Evolutionary conservation across 768 basidiomycete genomes (phyloP).

Genomic region (Grammothele lineata): DNA sequence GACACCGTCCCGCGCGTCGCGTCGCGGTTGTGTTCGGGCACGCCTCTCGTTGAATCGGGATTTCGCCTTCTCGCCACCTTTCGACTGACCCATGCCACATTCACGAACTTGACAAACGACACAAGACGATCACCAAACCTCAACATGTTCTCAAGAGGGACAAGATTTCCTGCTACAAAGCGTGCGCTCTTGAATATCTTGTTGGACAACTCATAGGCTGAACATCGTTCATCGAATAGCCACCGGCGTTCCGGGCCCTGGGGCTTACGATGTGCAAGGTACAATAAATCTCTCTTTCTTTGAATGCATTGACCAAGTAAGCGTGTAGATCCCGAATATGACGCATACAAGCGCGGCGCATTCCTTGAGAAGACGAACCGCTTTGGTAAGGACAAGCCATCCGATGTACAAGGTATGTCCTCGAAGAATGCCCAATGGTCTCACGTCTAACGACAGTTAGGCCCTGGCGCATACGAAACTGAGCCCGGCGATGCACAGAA

Average conservation of each 20-base stretch:
- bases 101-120: too few relatives aligned
- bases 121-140: background rate
- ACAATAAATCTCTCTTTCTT: background rate
- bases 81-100: too few relatives aligned
- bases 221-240: conserved; percentile 25
- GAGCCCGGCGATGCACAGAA: conserved; percentile 21
- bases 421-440: background rate
- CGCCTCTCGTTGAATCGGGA: too few relatives aligned
- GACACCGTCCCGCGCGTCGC: too few relatives aligned
- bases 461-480: conserved; percentile 29
- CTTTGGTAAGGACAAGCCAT: conserved; percentile 41
- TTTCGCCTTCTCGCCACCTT: too few relatives aligned
- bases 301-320: background rate
- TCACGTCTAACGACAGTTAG: too few relatives aligned
- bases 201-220: background rate
- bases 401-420: conserved; percentile 39
- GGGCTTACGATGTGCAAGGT: conserved; percentile 45
- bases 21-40: too few relatives aligned
- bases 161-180: conserved; percentile 34
- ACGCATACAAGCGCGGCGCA: conserved; percentile 53
- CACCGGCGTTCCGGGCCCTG: conserved; percentile 50
- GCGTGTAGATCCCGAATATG: conserved; percentile 38
- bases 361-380: conserved; percentile 55
- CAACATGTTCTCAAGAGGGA: conserved; percentile 44
- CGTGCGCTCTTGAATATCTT: background rate